Evolutionary conservation across 2,329 filamentous ascomycete genomes (phyloP).

Genomic region (Verticillium longisporum): DNA sequence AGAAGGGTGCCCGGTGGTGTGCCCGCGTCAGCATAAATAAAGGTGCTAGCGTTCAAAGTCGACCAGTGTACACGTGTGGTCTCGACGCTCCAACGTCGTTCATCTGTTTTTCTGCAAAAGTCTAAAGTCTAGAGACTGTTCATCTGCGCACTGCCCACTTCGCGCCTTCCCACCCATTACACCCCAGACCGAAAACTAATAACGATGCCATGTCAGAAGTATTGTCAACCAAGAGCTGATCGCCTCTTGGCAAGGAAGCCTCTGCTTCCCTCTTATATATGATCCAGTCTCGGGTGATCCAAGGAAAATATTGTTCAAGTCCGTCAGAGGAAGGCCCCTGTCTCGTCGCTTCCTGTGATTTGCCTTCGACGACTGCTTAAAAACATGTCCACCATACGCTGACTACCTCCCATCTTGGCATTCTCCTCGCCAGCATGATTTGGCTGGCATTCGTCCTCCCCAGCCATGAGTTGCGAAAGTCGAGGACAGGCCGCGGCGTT

Average conservation of each 20-base stretch:
- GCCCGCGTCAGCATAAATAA: neutral
- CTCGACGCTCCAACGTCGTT: neutral
- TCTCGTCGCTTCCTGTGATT: slow-evolving; percentile 29
- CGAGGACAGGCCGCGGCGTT: neutral
- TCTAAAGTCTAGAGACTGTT: neutral
- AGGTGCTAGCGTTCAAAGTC: neutral
- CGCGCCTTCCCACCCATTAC: neutral
- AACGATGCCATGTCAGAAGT: neutral
- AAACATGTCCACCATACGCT: slow-evolving; percentile 48
- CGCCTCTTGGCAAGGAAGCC: neutral
- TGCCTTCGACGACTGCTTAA: slow-evolving; percentile 39
- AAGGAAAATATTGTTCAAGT: neutral
- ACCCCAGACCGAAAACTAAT: neutral
- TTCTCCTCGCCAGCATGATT: slow-evolving; percentile 14
- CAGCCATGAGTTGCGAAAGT: neutral
- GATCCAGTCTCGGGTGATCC: neutral
- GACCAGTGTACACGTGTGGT: neutral
- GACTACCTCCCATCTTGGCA: slow-evolving; percentile 33
- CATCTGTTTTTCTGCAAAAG: neutral
- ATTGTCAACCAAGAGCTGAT: neutral
- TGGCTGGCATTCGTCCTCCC: neutral
- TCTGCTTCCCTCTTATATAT: neutral
- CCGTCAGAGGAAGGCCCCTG: slow-evolving; percentile 23
- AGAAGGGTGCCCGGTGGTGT: neutral
- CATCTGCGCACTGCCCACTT: neutral